Evolutionary conservation across 306 rosid species (phyloP).

Genomic region (Bauhinia variegata): DNA sequence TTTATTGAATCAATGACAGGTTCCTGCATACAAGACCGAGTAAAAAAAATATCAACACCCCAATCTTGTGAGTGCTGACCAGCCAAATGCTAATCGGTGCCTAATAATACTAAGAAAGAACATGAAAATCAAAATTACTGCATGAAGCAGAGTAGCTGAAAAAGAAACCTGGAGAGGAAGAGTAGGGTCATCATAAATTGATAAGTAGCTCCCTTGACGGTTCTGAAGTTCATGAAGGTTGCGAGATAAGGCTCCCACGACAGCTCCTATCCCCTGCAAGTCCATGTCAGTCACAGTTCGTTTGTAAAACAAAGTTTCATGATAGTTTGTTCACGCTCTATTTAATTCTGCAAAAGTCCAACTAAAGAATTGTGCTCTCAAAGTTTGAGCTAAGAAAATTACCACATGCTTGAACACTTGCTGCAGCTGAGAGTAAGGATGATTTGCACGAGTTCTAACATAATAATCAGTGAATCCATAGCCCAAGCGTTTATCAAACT

Average conservation of each 20-base stretch:
- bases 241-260: slow-evolving; percentile 97
- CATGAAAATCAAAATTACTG: slow-evolving; percentile 4
- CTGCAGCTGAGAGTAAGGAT: slow-evolving; percentile 97
- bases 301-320: slow-evolving; percentile 19
- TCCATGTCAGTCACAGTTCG: slow-evolving; percentile 39
- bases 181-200: slow-evolving; percentile 86
- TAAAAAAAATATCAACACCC: slow-evolving; percentile 24
- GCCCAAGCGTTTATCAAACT: slow-evolving; percentile 96
- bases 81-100: slow-evolving; percentile 27
- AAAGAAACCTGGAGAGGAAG: slow-evolving; percentile 84
- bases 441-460: slow-evolving; percentile 96
- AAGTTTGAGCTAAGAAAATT: slow-evolving; percentile 46
- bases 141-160: slow-evolving; percentile 22
- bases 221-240: slow-evolving; percentile 98
- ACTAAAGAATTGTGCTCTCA: neutral
- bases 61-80: slow-evolving; percentile 15
- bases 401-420: slow-evolving; percentile 99
- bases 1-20: slow-evolving; percentile 79
- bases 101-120: too few species aligned
- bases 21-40: slow-evolving; percentile 71
- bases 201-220: slow-evolving; percentile 94
- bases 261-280: slow-evolving; percentile 91
- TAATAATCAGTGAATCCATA: slow-evolving; percentile 88
- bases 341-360: slow-evolving; percentile 15
- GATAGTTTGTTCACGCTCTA: slow-evolving; percentile 17